A percentile compares a stretch with the other conserved stretches of the same genome.
Conservation (phyloP, 2,329 filamentous ascomycete genomes). For the Ilyonectria sp. region DNA sequence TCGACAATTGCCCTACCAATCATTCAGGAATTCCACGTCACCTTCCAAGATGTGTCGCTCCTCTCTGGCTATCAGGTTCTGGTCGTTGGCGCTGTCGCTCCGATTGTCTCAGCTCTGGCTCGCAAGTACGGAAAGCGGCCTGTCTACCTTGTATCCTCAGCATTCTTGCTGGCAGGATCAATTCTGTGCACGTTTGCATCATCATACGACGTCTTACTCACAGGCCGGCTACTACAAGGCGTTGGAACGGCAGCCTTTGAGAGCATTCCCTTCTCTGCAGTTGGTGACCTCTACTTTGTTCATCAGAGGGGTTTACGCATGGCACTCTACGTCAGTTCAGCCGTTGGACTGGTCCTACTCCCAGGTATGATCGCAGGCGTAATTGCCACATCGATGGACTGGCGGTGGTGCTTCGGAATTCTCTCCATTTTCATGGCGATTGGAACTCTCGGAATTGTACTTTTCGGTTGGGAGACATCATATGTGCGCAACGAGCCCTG, state of each 20-base stretch:
- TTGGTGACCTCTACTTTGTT: constrained; percentile 31
- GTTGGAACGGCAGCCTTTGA: constrained; percentile 26
- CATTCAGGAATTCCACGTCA: background rate
- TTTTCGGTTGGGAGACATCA: constrained; percentile 3
- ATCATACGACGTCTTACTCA: constrained; percentile 16
- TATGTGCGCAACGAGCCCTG: background rate
- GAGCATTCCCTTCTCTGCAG: constrained; percentile 16
- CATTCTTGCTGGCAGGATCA: constrained; percentile 20
- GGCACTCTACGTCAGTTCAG: constrained; percentile 7
- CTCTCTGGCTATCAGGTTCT: constrained; percentile 26
- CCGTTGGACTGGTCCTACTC: background rate
- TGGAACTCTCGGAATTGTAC: background rate
- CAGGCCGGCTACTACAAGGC: constrained; percentile 22
- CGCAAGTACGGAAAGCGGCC: constrained; percentile 32
- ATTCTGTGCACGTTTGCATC: constrained; percentile 19
- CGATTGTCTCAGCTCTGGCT: constrained; percentile 22
- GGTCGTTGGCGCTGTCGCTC: constrained; percentile 15
- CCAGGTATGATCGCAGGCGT: background rate
- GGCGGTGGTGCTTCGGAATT: background rate
- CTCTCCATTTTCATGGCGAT: constrained; percentile 1
- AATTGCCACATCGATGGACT: background rate
- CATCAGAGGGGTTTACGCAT: constrained; percentile 27
- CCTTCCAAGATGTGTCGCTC: constrained; percentile 20
- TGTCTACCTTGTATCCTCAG: constrained; percentile 23
- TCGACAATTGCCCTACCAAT: constrained; percentile 1